These are phyloP conservation scores for Elymus sibiricus DNA, from an alignment of 176 grass and related monocot genomes.

Conservation along the genomic window DNA sequence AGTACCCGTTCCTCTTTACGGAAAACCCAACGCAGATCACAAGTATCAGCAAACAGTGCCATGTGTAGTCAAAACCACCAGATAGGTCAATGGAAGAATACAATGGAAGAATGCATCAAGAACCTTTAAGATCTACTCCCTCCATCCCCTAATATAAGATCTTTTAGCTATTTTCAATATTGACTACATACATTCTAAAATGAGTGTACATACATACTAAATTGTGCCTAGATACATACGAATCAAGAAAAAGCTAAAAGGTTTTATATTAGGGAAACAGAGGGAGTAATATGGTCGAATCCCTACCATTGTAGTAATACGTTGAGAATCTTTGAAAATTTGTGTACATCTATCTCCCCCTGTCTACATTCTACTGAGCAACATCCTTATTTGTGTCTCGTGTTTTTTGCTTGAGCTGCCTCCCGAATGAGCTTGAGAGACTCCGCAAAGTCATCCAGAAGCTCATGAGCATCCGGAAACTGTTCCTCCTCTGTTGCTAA, in stretches of 20 bases:
- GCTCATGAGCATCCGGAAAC: constrained; percentile 54
- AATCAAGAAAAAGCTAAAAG: too few species aligned
- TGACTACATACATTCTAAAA: too few species aligned
- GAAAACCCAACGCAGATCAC: too few species aligned
- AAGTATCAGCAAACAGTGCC: too few species aligned
- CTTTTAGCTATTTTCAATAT: too few species aligned
- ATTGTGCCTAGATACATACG: too few species aligned
- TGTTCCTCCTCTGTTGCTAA: constrained; percentile 55
- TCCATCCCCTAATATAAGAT: too few species aligned
- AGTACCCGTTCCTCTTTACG: too few species aligned
- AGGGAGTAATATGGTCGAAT: not conserved
- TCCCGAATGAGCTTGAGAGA: constrained; percentile 57
- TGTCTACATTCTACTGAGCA: not conserved
- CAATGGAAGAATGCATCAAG: not conserved
- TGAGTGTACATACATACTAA: too few species aligned
- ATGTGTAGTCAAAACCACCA: too few species aligned
- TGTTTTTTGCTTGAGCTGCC: constrained; percentile 24
- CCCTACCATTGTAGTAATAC: not conserved
- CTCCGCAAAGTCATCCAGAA: constrained; percentile 66
- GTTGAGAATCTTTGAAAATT: not conserved
- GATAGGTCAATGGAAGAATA: too few species aligned
- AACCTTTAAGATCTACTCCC: not conserved
- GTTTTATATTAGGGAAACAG: too few species aligned
- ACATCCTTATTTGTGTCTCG: not conserved
- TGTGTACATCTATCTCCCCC: not conserved